Evolutionary conservation across 805 yeast species (phyloP).

Genomic region (Kluyveromyces lactis): DNA sequence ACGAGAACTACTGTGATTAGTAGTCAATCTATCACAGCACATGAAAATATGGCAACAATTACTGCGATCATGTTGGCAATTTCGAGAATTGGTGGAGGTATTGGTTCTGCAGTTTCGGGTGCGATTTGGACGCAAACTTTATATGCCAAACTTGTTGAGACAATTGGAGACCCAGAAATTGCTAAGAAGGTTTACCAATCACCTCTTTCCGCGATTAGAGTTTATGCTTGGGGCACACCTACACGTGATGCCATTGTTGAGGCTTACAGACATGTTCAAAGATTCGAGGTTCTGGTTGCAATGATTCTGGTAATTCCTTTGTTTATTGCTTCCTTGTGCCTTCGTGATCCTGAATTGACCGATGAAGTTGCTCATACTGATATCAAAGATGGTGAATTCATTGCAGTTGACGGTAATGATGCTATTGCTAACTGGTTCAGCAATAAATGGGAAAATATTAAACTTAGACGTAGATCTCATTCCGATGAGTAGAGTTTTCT

Average conservation of each 20-base stretch:
- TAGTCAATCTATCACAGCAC: constrained; percentile 50
- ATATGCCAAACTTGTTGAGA: constrained; percentile 34
- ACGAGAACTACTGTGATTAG: constrained; percentile 58
- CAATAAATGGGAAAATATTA: constrained; percentile 18
- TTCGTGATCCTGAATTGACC: constrained; percentile 22
- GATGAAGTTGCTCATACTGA: constrained; percentile 20
- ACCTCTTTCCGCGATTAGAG: constrained; percentile 43
- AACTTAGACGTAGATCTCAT: not conserved
- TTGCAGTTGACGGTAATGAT: constrained; percentile 13
- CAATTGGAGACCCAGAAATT: constrained; percentile 31
- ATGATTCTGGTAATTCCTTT: constrained; percentile 23
- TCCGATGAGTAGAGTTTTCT: too few relatives aligned
- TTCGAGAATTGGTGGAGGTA: constrained; percentile 56
- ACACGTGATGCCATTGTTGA: constrained; percentile 48
- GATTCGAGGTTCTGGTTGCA: constrained; percentile 42
- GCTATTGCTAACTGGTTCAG: constrained; percentile 15
- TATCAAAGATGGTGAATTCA: constrained; percentile 21
- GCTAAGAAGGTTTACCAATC: constrained; percentile 41
- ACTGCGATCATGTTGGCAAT: constrained; percentile 50
- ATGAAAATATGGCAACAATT: constrained; percentile 61
- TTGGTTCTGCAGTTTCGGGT: constrained; percentile 59
- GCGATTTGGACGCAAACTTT: constrained; percentile 64
- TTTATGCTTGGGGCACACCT: constrained; percentile 57
- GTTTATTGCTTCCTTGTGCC: constrained; percentile 17
- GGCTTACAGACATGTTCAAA: constrained; percentile 54